Evolutionary conservation across 345 rosid genomes (phyloP), one percentile per base, ranked within the genome.

Genomic region (Turritis glabra): DNA sequence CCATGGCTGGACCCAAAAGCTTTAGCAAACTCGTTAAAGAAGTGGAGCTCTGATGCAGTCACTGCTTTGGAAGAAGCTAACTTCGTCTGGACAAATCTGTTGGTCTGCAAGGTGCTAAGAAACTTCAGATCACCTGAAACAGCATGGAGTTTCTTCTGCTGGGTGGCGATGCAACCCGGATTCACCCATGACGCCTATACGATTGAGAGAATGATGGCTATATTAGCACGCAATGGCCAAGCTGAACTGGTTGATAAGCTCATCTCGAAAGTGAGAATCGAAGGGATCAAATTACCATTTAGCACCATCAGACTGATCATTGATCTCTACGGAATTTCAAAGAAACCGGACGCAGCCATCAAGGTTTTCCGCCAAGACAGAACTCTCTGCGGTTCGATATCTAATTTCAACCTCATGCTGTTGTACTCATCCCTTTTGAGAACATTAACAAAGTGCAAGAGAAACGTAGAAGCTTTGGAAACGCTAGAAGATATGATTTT

Each of bases 1-100:
- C 90, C 93, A 58, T 89, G 95, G 96, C 62, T 94, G 70, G 95
- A 91, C 64, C 97, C 98, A 5, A 87, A 82, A 77, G 95, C 95
- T 78, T 84, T 94, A 83, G 96, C 96, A 47, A 76, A 72, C 33
- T 87, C 98, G 25, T 75, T 94, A 77, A 81, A 79, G 55, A 57
- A 71, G 48, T 91, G 95, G 97, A 83, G 62, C 60, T 86, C 90
- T 79, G 86, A 75, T 62, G 90, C 84, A 53, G 90, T 82, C 55
- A 80, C 85, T 50, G 57, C 71, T 37, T 67, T 94, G 74, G 87
- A 87, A 79, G 83, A 81, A 79, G 91, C 93, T 69, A 83, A 86
- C 40, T 84, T 91, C 50, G 91, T 91, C 21, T 94, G 97, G 98
- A 91, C 96, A 11, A 86, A 80, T 83, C 64, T 90, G 60, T 77